Evolutionary conservation across 345 rosid species (phyloP), one percentile per base, ranked within the genome.

Genomic region (Lepidium aucheri): DNA sequence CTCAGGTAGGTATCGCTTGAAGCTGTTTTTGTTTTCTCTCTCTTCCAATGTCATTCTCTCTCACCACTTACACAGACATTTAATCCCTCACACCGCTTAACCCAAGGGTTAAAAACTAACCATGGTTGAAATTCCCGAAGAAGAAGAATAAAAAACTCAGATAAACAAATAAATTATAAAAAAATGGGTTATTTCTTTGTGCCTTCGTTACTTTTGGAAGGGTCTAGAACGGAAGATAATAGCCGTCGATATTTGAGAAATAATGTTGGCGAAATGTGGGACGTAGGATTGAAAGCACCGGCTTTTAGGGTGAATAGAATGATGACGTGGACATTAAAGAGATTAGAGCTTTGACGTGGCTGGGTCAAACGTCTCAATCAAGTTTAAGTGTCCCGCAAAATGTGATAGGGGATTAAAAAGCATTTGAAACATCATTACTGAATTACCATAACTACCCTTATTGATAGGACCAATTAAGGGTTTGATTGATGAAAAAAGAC

Each of bases 301-400:
- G 54, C 24, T 18, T 1, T 50, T 30, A 18, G 4, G 53, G 63
- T 22, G 36, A 11, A 32, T 53, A 61, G 55, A 45, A 49, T 36
- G 53, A 15, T 62, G 82, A 80, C 81, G 85, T 84, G 90, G 85
- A 69, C 60, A 65, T 47, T 64, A 14, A 60, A 18, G 46, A 42
- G 68, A 81, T 81, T 74, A 85, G 86, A 44, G 28, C 24, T 66
- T 8, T 75, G 79, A 80, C 80, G 82, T 73, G 87, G 83, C 76
- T 58, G 8, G 80, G 72, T 73, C 72, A 73, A 73, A 73, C 67
- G 43, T 73, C 67, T 59, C 24, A 24, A 65, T 72, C 69, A 56
- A 14, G 13, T 26, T 28, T 20, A 3, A 65, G 51, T 50, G 49
- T 50, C 17, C 49, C 35, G 26, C n/a, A 41, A 53, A 66, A 13